Base-by-base conservation (phyloP, 2,329 filamentous ascomycete species). In the Pyricularia grisea region DNA sequence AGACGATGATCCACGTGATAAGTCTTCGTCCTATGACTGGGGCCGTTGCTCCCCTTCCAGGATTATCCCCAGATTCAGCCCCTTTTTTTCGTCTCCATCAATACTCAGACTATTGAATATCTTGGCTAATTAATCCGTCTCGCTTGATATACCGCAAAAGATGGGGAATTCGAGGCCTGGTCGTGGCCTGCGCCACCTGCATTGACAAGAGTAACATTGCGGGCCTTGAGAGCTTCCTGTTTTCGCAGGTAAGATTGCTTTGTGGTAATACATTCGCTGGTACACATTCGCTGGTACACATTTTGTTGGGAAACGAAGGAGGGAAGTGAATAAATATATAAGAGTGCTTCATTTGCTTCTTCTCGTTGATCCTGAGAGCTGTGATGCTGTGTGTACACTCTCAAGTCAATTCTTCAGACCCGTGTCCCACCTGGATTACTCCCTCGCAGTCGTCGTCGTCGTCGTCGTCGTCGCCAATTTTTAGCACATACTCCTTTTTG, bases 311-410 rank as follows among this genome's bases (percentile, higher is more conserved):
- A 33, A 12, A 5, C 2, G 25, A 30, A 14, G 4, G 61, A n/a
- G n/a, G n/a, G n/a, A n/a, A n/a, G n/a, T n/a, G n/a, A n/a, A n/a
- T 64, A 10, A 64, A 65, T 66, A 66, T 66, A 66, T 31, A 27
- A 36, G 20, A 31, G 31, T 5, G 31, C n/a, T 12, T 10, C 33
- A 36, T 36, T 36, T 36, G 33, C 33, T 66, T 27, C 31, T 23
- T 23, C 64, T 42, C 31, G n/a, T 36, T 11, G 4, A 14, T 36
- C 33, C 11, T 10, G n/a, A 6, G 1, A 17, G 28, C 20, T 25
- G 33, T 12, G 28, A 33, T 20, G 30, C 2, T 14, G 4, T 12
- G 33, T 12, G 63, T n/a, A 17, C 23, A 23, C 14, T 7, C 17
- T 14, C 63, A 65, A 33, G 27, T 7, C 23, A 30, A 23, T 28